Base-by-base conservation (phyloP, 2,329 filamentous ascomycete genomes). In the Neonectria sp. region DNA sequence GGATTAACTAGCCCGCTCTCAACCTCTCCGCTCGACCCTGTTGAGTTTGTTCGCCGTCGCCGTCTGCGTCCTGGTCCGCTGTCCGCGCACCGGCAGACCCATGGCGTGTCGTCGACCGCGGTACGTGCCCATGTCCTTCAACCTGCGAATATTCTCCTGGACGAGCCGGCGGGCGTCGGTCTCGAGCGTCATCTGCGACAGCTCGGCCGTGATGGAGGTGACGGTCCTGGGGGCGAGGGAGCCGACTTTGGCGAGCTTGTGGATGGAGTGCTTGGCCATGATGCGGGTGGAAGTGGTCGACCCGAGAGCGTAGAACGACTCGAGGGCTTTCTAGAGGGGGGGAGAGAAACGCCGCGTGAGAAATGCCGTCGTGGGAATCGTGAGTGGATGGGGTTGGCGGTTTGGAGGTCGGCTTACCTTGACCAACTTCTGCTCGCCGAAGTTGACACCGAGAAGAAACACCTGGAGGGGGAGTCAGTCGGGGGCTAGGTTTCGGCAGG, bases 161-260 rank as follows among this genome's bases (percentile, higher is more conserved):
- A 98, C 83, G 66, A 93, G 84, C 78, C 92, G 89, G 76, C 90
- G 86, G 71, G 97, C 86, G 76, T 98, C 95, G 80, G 93, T 97
- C 81, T 98, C 96, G 76, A 98, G 94, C 67, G 93, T 97, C 94
- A 99, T 95, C 61, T 91, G 91, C 17, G 94, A 93, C 46, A 99
- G 86, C 77, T 97, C 94, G 57, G 92, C 92, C 25, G 93, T 96
- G 68, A 99, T 86, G 60, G 93, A 92, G 59, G 94, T 91, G 73
- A 97, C 85, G 68, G 94, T 95, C 79, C 92, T 91, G 67, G 91
- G 90, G 51, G 90, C 87, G 24, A 99, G 84, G 8, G 90, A 87
- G 79, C 93, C 93, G 73, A 98, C 86, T 77, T 91, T 93, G 72
- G 93, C 93, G 64, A 89, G 91, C 33, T 94, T 91, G 83, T 97